These are phyloP conservation scores for Colletotrichum trifolii DNA, from an alignment of 2,329 filamentous ascomycete genomes.

Conservation along the genomic window DNA sequence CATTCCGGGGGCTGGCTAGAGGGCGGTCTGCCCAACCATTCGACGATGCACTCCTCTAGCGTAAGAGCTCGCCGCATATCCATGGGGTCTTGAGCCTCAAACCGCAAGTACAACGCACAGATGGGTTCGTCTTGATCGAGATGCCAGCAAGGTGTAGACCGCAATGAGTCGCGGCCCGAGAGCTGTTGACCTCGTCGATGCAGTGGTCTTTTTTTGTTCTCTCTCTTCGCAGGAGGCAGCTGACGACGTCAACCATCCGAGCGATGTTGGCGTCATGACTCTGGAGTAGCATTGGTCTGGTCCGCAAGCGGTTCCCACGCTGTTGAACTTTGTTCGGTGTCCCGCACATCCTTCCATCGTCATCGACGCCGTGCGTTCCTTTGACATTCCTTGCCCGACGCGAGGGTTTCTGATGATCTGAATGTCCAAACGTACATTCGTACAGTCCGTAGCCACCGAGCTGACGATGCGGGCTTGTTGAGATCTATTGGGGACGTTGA, in stretches of 20 bases:
- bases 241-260: conserved; percentile 3
- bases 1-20: no score
- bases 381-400: neutral
- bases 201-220: conserved; percentile 2
- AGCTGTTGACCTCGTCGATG: no score
- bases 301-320: conserved; percentile 25
- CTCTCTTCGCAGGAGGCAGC: neutral
- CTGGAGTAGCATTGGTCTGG: conserved; percentile 4
- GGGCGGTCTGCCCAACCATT: no score
- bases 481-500: no score
- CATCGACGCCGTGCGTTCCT: conserved; percentile 20
- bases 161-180: conserved; percentile 14
- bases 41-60: no score
- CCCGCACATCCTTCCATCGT: conserved; percentile 12
- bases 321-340: conserved; percentile 15
- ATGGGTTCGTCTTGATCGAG: conserved; percentile 27
- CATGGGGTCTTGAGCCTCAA: neutral
- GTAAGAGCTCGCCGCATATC: neutral
- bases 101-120: conserved; percentile 1
- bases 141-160: neutral
- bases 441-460: neutral
- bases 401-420: neutral
- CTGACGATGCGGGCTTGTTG: no score
- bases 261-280: conserved; percentile 5
- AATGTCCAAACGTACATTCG: neutral